Base-by-base conservation (phyloP, 2,329 filamentous ascomycete genomes). In the Byssochlamys sp. region DNA sequence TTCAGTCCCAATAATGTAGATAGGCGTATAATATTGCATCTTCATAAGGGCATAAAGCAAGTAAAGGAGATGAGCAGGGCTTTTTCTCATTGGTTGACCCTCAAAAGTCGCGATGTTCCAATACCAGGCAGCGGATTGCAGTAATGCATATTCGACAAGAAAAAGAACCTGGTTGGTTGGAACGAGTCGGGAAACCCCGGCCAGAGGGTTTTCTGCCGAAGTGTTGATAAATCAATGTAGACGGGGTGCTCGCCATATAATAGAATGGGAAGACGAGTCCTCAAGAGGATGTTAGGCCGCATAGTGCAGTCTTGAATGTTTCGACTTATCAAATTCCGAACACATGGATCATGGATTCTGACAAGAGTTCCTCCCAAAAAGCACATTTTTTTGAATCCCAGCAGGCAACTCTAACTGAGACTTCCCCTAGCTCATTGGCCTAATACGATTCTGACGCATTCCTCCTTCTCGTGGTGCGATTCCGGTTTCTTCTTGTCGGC, bases 401-500 rank as follows among this genome's bases (percentile, higher is more conserved):
- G 25, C 9, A 7, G 10, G 49, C 24, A 9, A 51, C 49, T 49
- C 45, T 26, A 7, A 5, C 3, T 14, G 9, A 51, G 10, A 14
- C 4, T 14, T 28, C 3, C 49, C 19, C 7, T 28, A 14, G 49
- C 4, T 28, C 12, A 28, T 6, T 6, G 24, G 24, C 25, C 25
- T 51, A 26, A 24, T 51, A 51, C 5, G 25, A 4, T 26, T 51
- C 19, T n/a, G 4, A 10, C 12, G 10, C 3, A 26, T 51, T 28
- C 3, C 3, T 51, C 24, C 48, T 51, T 2, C 4, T n/a, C 49
- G n/a, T 9, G 25, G 5, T 51, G 61, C 61, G 49, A 52, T 60
- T 53, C 65, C 60, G 52, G 57, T 54, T 61, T 45, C 65, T 63
- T 54, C 64, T 66, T 12, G 59, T 59, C 35, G 64, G 62, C 53